phyloP scores from a whole-genome alignment of 1,139 yeast genomes.

The Geotrichum citri-aurantii region DNA sequence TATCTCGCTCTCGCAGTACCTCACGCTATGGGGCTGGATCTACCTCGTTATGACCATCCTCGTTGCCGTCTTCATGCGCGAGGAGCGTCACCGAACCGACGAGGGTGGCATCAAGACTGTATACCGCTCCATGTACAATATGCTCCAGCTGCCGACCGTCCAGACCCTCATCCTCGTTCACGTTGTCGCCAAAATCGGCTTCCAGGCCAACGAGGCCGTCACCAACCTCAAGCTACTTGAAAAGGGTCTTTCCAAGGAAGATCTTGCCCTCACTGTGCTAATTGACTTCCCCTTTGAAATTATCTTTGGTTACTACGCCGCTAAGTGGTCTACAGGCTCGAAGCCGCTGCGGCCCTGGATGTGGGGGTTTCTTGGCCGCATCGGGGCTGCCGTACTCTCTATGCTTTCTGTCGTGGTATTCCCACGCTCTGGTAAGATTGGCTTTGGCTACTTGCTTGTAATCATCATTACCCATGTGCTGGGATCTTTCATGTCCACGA shows the following conservation, averaged over 20 bases:
- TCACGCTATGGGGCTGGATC: constrained; percentile 70
- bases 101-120: constrained; percentile 40
- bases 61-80: constrained; percentile 44
- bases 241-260: constrained; percentile 89
- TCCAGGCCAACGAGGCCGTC: constrained; percentile 94
- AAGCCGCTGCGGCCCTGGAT: constrained; percentile 82
- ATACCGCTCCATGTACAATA: constrained; percentile 72
- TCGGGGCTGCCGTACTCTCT: constrained; percentile 69
- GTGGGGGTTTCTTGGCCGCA: constrained; percentile 79
- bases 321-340: constrained; percentile 82
- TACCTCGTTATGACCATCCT: constrained; percentile 63
- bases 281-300: constrained; percentile 96
- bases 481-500: constrained; percentile 88
- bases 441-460: constrained; percentile 51
- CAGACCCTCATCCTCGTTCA: constrained; percentile 71
- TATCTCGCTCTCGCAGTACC: constrained; percentile 66
- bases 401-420: constrained; percentile 67
- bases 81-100: constrained; percentile 39
- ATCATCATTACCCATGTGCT: constrained; percentile 77
- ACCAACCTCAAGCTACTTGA: constrained; percentile 89
- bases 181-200: constrained; percentile 79
- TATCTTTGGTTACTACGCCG: constrained; percentile 91
- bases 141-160: constrained; percentile 68
- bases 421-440: constrained; percentile 54
- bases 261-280: constrained; percentile 82